phyloP scores from a whole-genome alignment of 805 yeast species.

The Ogataea naganishii region DNA sequence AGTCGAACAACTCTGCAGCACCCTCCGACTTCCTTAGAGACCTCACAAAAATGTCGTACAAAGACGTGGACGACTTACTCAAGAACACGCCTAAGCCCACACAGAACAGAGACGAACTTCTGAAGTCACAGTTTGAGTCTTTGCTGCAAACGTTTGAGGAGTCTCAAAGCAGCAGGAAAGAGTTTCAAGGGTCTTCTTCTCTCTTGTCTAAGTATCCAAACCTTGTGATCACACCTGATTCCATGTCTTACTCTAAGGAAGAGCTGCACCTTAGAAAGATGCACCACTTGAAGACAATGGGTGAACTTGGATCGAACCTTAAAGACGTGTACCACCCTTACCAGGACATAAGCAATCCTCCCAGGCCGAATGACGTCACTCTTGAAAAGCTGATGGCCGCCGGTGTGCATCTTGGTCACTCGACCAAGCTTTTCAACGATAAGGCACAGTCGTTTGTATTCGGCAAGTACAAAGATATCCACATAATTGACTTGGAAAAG shows the following conservation, averaged over 20 bases:
- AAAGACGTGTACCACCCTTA: slow-evolving; percentile 62
- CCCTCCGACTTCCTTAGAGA: no score
- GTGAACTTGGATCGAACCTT: slow-evolving; percentile 58
- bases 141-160: no score
- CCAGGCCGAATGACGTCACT: slow-evolving; percentile 46
- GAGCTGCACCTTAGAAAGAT: slow-evolving; percentile 71
- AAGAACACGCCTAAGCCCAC: slow-evolving; percentile 22
- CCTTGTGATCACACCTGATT: slow-evolving; percentile 49
- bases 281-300: slow-evolving; percentile 46
- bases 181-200: no score
- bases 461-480: slow-evolving; percentile 87
- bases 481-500: slow-evolving; percentile 82
- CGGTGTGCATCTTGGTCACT: slow-evolving; percentile 92
- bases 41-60: no score
- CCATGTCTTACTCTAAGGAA: slow-evolving; percentile 64
- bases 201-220: slow-evolving; percentile 41
- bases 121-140: no score
- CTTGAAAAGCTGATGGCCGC: slow-evolving; percentile 74
- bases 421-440: slow-evolving; percentile 70
- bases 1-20: no score
- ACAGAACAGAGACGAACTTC: slow-evolving; percentile 19
- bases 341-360: slow-evolving; percentile 54
- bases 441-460: slow-evolving; percentile 79
- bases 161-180: no score
- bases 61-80: no score